Base-by-base conservation (phyloP, 345 rosid genomes). In the Brassica rapa region DNA sequence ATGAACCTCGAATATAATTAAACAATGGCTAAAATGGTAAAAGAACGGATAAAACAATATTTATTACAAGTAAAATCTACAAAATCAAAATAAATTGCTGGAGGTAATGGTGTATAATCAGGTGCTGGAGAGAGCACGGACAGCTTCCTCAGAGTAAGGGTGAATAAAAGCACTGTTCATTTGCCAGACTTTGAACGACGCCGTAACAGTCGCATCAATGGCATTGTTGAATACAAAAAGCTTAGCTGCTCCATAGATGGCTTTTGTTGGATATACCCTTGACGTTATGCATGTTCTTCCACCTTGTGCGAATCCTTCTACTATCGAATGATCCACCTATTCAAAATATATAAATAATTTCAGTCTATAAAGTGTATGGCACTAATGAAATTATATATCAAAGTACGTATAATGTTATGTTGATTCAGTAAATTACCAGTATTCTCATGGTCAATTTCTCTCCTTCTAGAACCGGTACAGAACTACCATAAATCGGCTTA, bases 261-360 rank as follows among this genome's bases (percentile, higher is more conserved):
- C 99, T 57, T 84, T 74, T 3, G 98, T 93, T 16, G 97, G 99
- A 71, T 93, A 95, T 4, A 95, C 80, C 51, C 99, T 86, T 5
- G 99, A 91, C 0, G 98, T 81, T 29, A 93, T 91, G 4, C 89
- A 92, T 46, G 83, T 90, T 77, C 98, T 84, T 30, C 99, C 99
- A 80, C 96, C 93, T 83, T 90, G 98, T 0, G 73, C 96, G 29
- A 89, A 95, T 77, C 89, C 91, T 77, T 95, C 99, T 25, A 95
- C 88, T 24, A 94, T 91, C 4, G 99, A 94, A 86, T 93, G 99
- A 84, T 94, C 99, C 14, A 94, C 97, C 98, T 92, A 80, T 53
- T 62, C 0, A 15, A 62, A 11, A n/a, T n/a, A n/a, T n/a, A n/a
- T n/a, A n/a, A n/a, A n/a, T n/a, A n/a, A n/a, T n/a, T n/a, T n/a